A percentile compares a stretch with the other conserved stretches of the same genome.
Evolutionary conservation across 2,329 filamentous ascomycete species (phyloP).

Genomic region (Hypoxylon sp.): DNA sequence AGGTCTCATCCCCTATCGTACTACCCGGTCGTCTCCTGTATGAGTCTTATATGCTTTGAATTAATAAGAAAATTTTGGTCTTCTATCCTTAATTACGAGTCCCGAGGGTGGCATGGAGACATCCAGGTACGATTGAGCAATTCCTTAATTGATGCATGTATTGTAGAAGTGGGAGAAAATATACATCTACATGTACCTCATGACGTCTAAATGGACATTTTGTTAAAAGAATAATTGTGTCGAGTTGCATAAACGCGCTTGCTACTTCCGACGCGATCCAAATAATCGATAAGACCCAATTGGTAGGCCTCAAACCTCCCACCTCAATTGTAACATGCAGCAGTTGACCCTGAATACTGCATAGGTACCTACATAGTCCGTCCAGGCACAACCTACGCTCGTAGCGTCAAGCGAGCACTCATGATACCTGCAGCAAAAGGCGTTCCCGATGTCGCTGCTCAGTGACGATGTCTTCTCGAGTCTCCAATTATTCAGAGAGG

Average conservation of each 20-base stretch:
- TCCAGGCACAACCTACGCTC: slow-evolving; percentile 16
- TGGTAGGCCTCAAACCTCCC: slow-evolving; percentile 9
- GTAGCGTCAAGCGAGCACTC: slow-evolving; percentile 18
- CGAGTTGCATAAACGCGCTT: slow-evolving; percentile 29
- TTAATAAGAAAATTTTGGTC: too few relatives aligned
- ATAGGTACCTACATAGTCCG: slow-evolving; percentile 5
- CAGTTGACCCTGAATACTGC: too few relatives aligned
- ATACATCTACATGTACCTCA: too few relatives aligned
- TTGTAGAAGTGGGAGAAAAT: too few relatives aligned
- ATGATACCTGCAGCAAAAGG: slow-evolving; percentile 35
- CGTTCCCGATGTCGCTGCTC: slow-evolving; percentile 46
- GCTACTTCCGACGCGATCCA: slow-evolving; percentile 31
- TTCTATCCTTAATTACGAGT: too few relatives aligned
- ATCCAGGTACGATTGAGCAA: too few relatives aligned
- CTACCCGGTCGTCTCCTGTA: too few relatives aligned
- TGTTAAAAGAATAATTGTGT: neutral
- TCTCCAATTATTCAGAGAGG: slow-evolving; percentile 56
- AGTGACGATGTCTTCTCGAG: slow-evolving; percentile 53
- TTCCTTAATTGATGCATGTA: too few relatives aligned
- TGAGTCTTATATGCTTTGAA: too few relatives aligned
- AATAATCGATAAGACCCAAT: slow-evolving; percentile 34
- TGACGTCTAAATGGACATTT: neutral
- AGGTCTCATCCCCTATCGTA: neutral
- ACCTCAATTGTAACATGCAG: too few relatives aligned
- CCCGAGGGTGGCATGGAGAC: too few relatives aligned